Evolutionary conservation across 1,284 basidiomycete genomes (phyloP), one percentile per base, ranked within the genome.

Genomic region (Pascua sp.): DNA sequence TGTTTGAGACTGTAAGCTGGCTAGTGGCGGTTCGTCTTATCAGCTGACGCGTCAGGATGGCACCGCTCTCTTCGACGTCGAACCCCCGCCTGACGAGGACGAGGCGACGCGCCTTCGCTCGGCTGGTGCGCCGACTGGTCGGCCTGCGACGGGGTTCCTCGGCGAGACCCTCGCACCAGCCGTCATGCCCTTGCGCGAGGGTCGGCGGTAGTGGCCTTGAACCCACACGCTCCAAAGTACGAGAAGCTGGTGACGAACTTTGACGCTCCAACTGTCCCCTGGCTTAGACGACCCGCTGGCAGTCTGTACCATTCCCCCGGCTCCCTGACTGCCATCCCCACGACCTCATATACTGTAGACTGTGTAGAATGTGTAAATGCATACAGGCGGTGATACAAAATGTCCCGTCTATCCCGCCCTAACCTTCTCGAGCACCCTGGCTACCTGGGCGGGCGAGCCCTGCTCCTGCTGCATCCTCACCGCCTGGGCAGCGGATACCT

Each of bases 1-100:
- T 77, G 8, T 69, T 75, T 32, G 74, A 77, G 50, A 77, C 76
- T 8, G 75, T 76, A 47, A 60, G 73, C 57, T 40, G 16, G 42
- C n/a, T n/a, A 2, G 15, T 0, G 11, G 11, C 40, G 15, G 36
- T 11, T 36, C 4, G 24, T 32, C 7, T 32, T 2, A 37, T 13
- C 17, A 50, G 53, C 62, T 64, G 55, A 62, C 60, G 24, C 7
- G 48, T 18, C 44, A 75, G 72, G 68, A 75, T 47, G 73, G 73
- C 10, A 66, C 61, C 8, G 51, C 54, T 8, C 59, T 75, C 24
- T 58, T 65, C 32, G 65, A 73, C 39, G 70, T 73, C 4, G 53
- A 65, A 4, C 63, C 73, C 0, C 70, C 70, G 8, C 67, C 67
- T 1, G 49, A 58, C 16, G 68, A 69, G 15, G 68, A 69, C 51